These are phyloP conservation scores for Wickerhamiella shivajii DNA, from an alignment of 805 yeast species.

Conservation along the genomic window DNA sequence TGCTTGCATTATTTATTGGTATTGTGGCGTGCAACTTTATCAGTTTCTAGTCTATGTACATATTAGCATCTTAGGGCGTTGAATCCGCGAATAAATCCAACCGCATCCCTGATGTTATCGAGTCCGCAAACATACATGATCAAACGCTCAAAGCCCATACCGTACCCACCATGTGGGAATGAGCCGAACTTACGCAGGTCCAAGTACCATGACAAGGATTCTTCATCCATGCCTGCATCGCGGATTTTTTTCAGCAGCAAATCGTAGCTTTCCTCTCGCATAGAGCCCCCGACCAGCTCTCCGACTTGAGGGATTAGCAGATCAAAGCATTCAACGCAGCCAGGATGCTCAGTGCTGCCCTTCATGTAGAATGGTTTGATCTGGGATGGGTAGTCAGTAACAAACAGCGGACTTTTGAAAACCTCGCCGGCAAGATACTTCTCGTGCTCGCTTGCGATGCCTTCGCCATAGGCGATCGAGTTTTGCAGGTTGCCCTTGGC, in stretches of 20 bases:
- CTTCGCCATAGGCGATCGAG: slow-evolving; percentile 53
- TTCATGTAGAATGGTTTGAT: slow-evolving; percentile 93
- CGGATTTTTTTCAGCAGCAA: slow-evolving; percentile 36
- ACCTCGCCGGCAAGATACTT: slow-evolving; percentile 68
- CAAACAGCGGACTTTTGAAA: slow-evolving; percentile 57
- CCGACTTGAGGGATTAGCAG: slow-evolving; percentile 82
- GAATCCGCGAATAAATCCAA: slow-evolving; percentile 72
- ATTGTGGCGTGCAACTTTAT: background rate
- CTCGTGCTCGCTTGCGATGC: slow-evolving; percentile 74
- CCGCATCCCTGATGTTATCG: slow-evolving; percentile 73
- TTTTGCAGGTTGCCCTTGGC: slow-evolving; percentile 27
- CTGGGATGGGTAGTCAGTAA: slow-evolving; percentile 68
- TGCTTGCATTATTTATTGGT: background rate
- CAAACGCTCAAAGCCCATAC: slow-evolving; percentile 84
- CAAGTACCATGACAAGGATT: slow-evolving; percentile 64
- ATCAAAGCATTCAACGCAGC: slow-evolving; percentile 82
- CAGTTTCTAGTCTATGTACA: slow-evolving; percentile 1
- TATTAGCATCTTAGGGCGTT: slow-evolving; percentile 34
- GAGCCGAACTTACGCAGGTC: slow-evolving; percentile 61
- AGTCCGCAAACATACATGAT: slow-evolving; percentile 56
- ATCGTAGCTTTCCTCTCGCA: slow-evolving; percentile 60
- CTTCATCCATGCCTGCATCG: slow-evolving; percentile 38
- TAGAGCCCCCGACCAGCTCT: slow-evolving; percentile 86
- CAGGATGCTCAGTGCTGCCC: slow-evolving; percentile 25
- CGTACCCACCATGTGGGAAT: slow-evolving; percentile 94